Evolutionary conservation across 306 rosid genomes (phyloP).

Genomic region (Fragaria ananassa): DNA sequence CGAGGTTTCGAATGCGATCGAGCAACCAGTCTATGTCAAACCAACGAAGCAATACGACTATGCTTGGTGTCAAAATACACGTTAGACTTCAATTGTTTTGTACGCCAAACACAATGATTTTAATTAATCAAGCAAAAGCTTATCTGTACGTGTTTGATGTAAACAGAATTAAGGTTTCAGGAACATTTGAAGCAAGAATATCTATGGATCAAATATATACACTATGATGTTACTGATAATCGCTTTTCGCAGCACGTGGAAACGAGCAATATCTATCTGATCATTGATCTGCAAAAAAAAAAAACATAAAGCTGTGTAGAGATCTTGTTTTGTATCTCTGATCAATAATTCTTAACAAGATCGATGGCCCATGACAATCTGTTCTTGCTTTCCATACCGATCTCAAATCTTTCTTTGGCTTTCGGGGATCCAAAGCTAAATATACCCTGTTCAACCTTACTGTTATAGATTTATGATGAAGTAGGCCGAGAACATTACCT

Average conservation of each 20-base stretch:
- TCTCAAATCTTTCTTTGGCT: not conserved
- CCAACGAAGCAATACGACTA: not conserved
- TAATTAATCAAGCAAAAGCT: not conserved
- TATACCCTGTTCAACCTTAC: not conserved
- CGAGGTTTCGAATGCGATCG: not conserved
- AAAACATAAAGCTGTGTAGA: not conserved
- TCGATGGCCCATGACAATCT: not conserved
- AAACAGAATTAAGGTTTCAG: not conserved
- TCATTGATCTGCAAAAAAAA: not conserved
- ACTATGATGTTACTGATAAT: not conserved
- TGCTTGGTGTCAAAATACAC: not conserved
- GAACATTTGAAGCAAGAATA: not conserved
- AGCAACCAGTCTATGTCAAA: not conserved
- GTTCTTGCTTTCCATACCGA: not conserved
- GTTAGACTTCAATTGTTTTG: not conserved
- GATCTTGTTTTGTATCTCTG: not conserved
- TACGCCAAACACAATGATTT: not conserved
- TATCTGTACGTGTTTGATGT: not conserved
- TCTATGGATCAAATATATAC: not conserved
- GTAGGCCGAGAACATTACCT: not conserved
- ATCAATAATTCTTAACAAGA: too few relatives aligned
- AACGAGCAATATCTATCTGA: not conserved
- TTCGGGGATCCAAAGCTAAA: not conserved
- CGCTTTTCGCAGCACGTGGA: not conserved
- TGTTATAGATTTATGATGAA: not conserved